Evolutionary conservation across 805 yeast genomes (phyloP), one percentile per base, ranked within the genome.

Genomic region (Hanseniaspora mollemarum): DNA sequence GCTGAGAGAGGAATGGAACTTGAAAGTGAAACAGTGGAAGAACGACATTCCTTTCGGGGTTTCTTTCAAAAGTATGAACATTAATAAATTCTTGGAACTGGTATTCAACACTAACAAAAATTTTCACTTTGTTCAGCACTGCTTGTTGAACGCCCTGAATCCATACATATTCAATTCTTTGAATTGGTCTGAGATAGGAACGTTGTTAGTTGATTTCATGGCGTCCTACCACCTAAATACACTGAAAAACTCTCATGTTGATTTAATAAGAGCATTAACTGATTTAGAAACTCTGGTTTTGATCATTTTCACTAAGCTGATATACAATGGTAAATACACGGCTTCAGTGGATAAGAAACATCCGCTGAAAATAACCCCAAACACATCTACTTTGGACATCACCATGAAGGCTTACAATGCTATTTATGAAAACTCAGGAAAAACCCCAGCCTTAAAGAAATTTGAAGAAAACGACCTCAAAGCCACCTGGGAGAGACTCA

Each of bases 401-500:
- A 25, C 32, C 15, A 25, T 25, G 32, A 39, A 25, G 16, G 18
- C 16, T 8, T 35, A 35, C 13, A 18, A 35, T 35, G 6, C 39
- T 18, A 35, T 35, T 8, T 35, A 35, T 19, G 10, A 4, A n/a
- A 22, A 4, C 6, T 3, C 13, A 9, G n/a, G n/a, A n/a, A n/a
- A 25, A 4, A 25, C 21, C 12, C 41, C 28, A 5, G n/a, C 19
- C 12, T 28, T 37, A 13, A 37, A 22, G 21, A 39, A 40, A 22
- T 48, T 48, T n/a, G 22, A 28, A 10, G 28, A 40, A 3, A 31
- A n/a, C 31, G 75, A 80, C 25, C 71, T 87, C 55, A 71, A 75
- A 43, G 75, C 75, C 36, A 75, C 84, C 33, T 87, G 96, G 96
- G 92, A 84, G 56, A 67, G 74, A 1, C 62, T 87, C 29, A 75